Evolutionary conservation across 2,329 filamentous ascomycete genomes (phyloP).

Genomic region (Ophiocordyceps camponoti-saundersi): DNA sequence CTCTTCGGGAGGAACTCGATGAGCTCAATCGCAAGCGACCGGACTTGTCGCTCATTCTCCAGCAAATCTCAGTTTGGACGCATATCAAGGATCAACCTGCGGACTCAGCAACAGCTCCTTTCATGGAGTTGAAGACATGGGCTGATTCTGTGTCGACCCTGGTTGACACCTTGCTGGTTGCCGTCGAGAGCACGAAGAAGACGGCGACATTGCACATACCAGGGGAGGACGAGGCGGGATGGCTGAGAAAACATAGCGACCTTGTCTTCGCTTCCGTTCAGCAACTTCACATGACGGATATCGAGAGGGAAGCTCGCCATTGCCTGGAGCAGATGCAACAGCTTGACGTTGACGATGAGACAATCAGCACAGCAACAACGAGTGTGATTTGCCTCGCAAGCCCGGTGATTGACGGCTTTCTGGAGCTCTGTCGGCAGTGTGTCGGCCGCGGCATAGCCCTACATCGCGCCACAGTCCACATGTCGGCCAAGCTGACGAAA

Average conservation of each 20-base stretch:
- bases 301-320: constrained; percentile 25
- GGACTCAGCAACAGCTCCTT: constrained; percentile 1
- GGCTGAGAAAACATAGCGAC: constrained; percentile 26
- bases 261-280: constrained; percentile 34
- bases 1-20: constrained; percentile 23
- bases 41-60: constrained; percentile 45
- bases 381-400: constrained; percentile 18
- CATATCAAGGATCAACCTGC: constrained; percentile 11
- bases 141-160: constrained; percentile 42
- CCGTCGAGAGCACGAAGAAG: constrained; percentile 55
- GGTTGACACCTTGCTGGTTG: constrained; percentile 63
- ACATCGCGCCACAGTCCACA: constrained; percentile 54
- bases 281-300: constrained; percentile 39
- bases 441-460: constrained; percentile 42
- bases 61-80: constrained; percentile 52
- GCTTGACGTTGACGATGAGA: constrained; percentile 12
- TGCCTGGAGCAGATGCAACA: constrained; percentile 19
- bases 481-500: constrained; percentile 59
- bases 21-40: constrained; percentile 24
- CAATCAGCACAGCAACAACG: constrained; percentile 12
- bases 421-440: constrained; percentile 38
- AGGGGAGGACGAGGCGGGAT: constrained; percentile 18
- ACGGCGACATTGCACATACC: constrained; percentile 23
- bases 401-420: constrained; percentile 64
- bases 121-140: constrained; percentile 23